A percentile compares a stretch with the other conserved stretches of the same genome.
Evolutionary conservation across 2,329 filamentous ascomycete genomes (phyloP).

Genomic region (Sporothrix variecibatus): DNA sequence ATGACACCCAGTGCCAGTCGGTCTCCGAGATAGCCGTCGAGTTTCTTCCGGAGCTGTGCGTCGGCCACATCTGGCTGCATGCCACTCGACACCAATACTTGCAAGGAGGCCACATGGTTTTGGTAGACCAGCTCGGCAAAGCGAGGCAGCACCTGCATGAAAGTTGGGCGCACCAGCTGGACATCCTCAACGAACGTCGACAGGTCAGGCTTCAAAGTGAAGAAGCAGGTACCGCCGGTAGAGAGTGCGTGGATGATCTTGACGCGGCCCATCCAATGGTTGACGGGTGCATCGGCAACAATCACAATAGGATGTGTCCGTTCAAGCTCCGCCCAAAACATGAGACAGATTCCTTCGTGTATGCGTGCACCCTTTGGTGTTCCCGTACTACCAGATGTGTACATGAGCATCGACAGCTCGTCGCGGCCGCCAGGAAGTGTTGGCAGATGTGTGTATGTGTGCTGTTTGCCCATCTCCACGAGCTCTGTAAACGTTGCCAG

Average conservation of each 20-base stretch:
- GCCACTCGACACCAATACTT: no score
- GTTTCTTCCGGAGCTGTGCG: constrained; percentile 17
- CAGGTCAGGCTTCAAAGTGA: constrained; percentile 16
- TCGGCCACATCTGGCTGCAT: background rate
- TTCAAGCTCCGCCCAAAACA: constrained; percentile 18
- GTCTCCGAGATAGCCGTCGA: constrained; percentile 15
- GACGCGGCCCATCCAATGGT: constrained; percentile 19
- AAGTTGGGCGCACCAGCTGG: constrained; percentile 4
- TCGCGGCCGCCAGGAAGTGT: no score
- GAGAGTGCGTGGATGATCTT: constrained; percentile 6
- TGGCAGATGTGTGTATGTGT: no score
- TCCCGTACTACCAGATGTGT: no score
- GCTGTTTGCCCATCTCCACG: no score
- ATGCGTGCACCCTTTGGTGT: background rate
- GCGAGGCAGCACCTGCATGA: constrained; percentile 16
- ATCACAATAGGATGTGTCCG: background rate
- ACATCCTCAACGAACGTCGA: constrained; percentile 20
- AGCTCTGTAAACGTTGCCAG: no score
- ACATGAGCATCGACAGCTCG: no score
- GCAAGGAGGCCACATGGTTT: background rate
- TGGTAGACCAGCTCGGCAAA: constrained; percentile 20
- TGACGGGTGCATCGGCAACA: constrained; percentile 8
- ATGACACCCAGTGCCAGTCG: background rate
- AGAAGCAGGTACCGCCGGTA: background rate
- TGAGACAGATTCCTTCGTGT: constrained; percentile 15